Base-by-base conservation (phyloP, 768 basidiomycete genomes). In the Cystofilobasidium macerans region DNA sequence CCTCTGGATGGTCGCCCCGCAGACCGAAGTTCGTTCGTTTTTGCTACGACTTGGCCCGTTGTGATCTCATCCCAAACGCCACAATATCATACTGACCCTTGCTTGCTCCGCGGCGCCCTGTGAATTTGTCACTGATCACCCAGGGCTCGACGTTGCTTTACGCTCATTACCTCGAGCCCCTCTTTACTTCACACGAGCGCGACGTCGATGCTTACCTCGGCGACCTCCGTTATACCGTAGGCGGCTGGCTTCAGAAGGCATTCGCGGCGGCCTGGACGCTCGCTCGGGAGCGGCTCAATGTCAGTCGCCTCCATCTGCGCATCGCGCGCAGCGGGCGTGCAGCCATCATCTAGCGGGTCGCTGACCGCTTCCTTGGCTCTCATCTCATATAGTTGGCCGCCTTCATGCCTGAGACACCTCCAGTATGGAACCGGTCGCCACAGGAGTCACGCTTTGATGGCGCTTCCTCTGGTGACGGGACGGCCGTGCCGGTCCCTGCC, bases 1-100 rank as follows among this genome's bases (percentile, higher is more conserved):
- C 53, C 83, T 94, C 66, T 94, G 90, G 77, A 84, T 97, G 57
- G 87, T 86, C 2, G 83, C 93, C 8, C 92, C 93, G 0, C 90
- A 93, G 73, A 89, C 88, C 0, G 85, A 78, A 71, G 78, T 77
- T 26, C 66, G 75, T 58, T 14, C 30, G 32, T 3, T 1, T 22
- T n/a, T 20, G 57, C 57, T n/a, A 36, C 14, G 32, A n/a, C 35
- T 57, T 32, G 20, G 22, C 18, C n/a, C n/a, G 18, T 13, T 11
- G 26, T 38, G 28, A 57, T 33, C 30, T 22, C 24, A 26, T 38
- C 36, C 36, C 32, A 45, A 24, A 45, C 20, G 42, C 18, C 4
- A 13, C 42, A 42, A 3, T 9, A 42, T 26, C 43, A 16, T n/a
- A 26, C 38, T 28, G 58, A 22, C 26, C 24, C n/a, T 22, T n/a